Evolutionary conservation across 2,329 filamentous ascomycete genomes (phyloP), one percentile per base, ranked within the genome.

Genomic region (Sporothrix pallida): DNA sequence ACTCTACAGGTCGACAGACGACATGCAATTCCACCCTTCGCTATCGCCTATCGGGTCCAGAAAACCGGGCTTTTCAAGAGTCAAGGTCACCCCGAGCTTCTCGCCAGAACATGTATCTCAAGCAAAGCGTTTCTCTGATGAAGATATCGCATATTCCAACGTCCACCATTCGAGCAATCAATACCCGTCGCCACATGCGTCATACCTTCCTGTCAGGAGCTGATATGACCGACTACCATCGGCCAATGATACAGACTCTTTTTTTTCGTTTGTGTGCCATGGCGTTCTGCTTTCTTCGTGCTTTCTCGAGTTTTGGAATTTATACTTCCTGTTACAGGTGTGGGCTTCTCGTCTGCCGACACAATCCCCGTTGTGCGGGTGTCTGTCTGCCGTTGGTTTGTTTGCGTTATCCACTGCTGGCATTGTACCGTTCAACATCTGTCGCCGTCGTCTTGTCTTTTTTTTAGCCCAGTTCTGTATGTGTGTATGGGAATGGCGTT

Each of bases 101-200:
- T 50, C 60, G 23, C 46, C 65, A 4, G 77, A 77, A 6, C 75
- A 76, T 8, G 63, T 78, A 15, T 74, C 74, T 46, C 72, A 75
- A 31, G 56, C 73, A 23, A 79, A 77, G 67, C 75, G 73, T 3
- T 78, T 74, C 58, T 76, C 74, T 0, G n/a, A 71, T 2, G 74
- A 77, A 8, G 78, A 78, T 31, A 54, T 78, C 13, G 20, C 63
- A 5, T 78, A 76, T 62, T 74, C 76, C 0, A 71, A 42, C 3
- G 67, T 76, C 12, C 65, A 67, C 20, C 76, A 73, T 52, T 75
- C 76, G 2, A 65, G 67, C 56, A 56, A 74, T 12, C 56, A 74
- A 1, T 74, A 74, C 48, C 60, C 74, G 7, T 71, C 72, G 1
- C 37, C 72, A 3, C 74, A 75, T 15, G 7, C 71, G 20, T 31